Evolutionary conservation across 2,329 filamentous ascomycete species (phyloP), one percentile per base, ranked within the genome.

Genomic region (Xylaria digitata): DNA sequence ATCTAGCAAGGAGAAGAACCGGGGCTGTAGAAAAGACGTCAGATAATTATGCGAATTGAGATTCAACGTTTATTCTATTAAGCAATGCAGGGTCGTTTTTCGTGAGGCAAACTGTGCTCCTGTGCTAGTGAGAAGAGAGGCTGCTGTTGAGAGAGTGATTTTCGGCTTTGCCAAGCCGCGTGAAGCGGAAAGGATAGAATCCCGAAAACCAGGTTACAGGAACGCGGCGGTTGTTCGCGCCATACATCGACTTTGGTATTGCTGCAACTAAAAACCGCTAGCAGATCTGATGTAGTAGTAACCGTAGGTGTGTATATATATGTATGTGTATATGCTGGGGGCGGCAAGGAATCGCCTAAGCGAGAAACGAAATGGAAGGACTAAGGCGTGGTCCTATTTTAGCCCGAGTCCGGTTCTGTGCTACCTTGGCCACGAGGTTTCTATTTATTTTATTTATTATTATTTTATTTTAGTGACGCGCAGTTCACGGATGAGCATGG

Each of bases 381-480:
- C 50, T 64, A 63, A 63, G 42, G 48, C 59, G 19, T 66, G 54
- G 48, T 55, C 63, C 59, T 59, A 57, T 65, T 57, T 67, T 65
- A 67, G 61, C 46, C 21, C n/a, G 34, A 26, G 37, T 45, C 59
- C 54, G 61, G 57, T 42, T 63, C 57, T 72, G 71, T 74, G 65
- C 57, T 53, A 73, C 73, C 63, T 46, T 65, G 52, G 70, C 73
- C 72, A 75, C 72, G 73, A 73, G 73, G 71, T 48, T 59, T 69
- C 21, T 69, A 65, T 70, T 68, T 48, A 3, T 37, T 19, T 53
- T 23, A 21, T 55, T 40, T n/a, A n/a, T 46, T 30, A 37, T 52
- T 54, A 26, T 42, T 30, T 53, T 21, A 37, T 50, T 57, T 42
- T n/a, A 45, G 23, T 49, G 49, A 45, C 34, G 55, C 43, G 50